These are phyloP conservation scores for Bifiguratus adelaidae DNA, from an alignment of 192 early-diverging fungal genomes.

Conservation along the genomic window DNA sequence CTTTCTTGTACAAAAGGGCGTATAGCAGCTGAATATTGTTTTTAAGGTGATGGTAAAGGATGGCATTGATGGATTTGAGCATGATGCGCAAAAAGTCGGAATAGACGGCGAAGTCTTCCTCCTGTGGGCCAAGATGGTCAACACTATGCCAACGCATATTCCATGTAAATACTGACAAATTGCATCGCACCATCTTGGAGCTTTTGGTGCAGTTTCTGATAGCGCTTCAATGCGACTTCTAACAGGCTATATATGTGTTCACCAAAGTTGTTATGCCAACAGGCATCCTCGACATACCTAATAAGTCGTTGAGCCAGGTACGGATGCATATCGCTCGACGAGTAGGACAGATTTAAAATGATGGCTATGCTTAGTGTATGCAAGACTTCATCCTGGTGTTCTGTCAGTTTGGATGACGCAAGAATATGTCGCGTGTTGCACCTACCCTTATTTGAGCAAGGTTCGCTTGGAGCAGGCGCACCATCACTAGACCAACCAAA, in stretches of 20 bases:
- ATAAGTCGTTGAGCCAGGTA: conserved; percentile 62
- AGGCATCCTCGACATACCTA: conserved; percentile 26
- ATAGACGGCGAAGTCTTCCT: conserved; percentile 44
- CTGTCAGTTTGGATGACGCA: not conserved
- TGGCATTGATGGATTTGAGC: conserved; percentile 63
- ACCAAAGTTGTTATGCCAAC: too few species aligned
- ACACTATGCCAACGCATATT: too few species aligned
- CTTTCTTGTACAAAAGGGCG: conserved; percentile 51
- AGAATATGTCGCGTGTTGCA: not conserved
- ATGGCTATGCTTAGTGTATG: conserved; percentile 56
- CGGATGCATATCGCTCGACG: conserved; percentile 45
- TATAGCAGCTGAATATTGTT: conserved; percentile 62
- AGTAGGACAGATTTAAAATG: conserved; percentile 51
- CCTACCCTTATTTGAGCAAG: conserved; percentile 52
- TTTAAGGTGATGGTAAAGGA: conserved; percentile 45
- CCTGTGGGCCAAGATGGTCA: too few species aligned
- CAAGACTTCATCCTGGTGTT: conserved; percentile 49
- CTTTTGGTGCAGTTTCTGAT: conserved; percentile 43
- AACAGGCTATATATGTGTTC: conserved; percentile 32
- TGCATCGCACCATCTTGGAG: not conserved
- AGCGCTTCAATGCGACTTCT: conserved; percentile 53
- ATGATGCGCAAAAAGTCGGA: conserved; percentile 52
- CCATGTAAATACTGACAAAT: too few species aligned
- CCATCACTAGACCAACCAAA: conserved; percentile 49
- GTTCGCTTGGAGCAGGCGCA: conserved; percentile 55